Percentiles rank a stretch among this genome's conserved stretches.
Evolutionary conservation across 169 alveolate genomes (phyloP).

Genomic region (Plasmodium falciparum): DNA sequence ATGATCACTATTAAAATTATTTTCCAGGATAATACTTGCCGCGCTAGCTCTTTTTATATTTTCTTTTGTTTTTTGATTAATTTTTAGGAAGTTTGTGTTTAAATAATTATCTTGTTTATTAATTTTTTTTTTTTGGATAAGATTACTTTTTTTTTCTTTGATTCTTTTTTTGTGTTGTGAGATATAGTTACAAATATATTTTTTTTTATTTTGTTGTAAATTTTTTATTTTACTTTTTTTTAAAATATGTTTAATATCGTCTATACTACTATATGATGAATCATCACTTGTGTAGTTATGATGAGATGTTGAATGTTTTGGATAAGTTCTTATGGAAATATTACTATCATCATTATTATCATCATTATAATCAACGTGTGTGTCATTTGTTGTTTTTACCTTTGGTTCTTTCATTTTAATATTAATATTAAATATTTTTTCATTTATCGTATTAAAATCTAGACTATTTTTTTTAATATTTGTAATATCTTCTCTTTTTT

Average conservation of each 20-base stretch:
- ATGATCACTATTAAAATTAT: constrained; percentile 26
- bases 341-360: not conserved
- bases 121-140: constrained; percentile 10
- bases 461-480: constrained; percentile 35
- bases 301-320: not conserved
- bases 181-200: constrained; percentile 34
- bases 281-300: not conserved
- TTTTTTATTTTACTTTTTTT: constrained; percentile 14
- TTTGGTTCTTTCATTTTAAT: not conserved
- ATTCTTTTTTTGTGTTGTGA: constrained; percentile 56
- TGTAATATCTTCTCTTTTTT: not conserved
- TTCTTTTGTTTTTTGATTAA: constrained; percentile 35
- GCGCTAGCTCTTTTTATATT: constrained; percentile 65
- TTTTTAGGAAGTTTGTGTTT: constrained; percentile 17
- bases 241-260: constrained; percentile 43
- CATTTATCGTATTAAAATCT: constrained; percentile 52
- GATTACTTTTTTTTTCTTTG: not conserved
- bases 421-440: constrained; percentile 34
- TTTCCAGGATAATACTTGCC: constrained; percentile 45
- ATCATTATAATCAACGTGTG: not conserved
- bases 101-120: constrained; percentile 10
- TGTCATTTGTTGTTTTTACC: not conserved
- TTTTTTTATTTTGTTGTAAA: constrained; percentile 14
- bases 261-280: constrained; percentile 11
- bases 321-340: not conserved